Base-by-base conservation (phyloP, 2,329 filamentous ascomycete species). In the Chaetomiaceae sp. region DNA sequence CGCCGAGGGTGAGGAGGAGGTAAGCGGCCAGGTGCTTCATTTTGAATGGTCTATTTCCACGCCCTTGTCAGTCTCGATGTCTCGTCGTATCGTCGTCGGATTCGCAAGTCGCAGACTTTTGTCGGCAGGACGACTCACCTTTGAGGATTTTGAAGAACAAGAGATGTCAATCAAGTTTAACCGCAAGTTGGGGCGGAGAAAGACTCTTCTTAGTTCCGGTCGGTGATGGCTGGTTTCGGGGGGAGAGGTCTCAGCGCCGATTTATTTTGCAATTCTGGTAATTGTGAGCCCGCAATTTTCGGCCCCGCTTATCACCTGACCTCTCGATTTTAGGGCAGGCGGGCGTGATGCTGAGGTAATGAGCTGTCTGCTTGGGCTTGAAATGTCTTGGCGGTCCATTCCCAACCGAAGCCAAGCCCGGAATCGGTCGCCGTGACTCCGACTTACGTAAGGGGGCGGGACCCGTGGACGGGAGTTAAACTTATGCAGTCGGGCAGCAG, bases 11-110 rank as follows among this genome's bases (percentile, higher is more conserved):
- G 75, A 97, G 89, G 72, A 99, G 92, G 71, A 99, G 90, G 85
- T 95, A 97, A 73, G 93, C 92, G 73, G 93, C 93, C 80, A 99
- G 87, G 80, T 97, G 86, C 91, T 99, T 97, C 93, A 99, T 97
- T 89, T 85, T 95, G 73, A 66, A 65, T 43, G 46, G 25, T 50
- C 40, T 48, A 47, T n/a, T 38, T n/a, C 35, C 5, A 12, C 2
- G 38, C 12, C 8, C 13, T 1, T 23, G 51, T 55, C 33, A 55
- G 44, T 46, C 2, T 37, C 13, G 23, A 17, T 9, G 20, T 21
- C 25, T 33, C 30, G n/a, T n/a, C n/a, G n/a, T n/a, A n/a, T n/a
- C 21, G n/a, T n/a, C 21, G 17, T 23, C 35, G 27, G 20, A 30
- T 17, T 47, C 31, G 17, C 34, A 46, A 16, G 4, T 20, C n/a